Evolutionary conservation across 2,329 filamentous ascomycete species (phyloP).

Genomic region (Colletotrichum sp.): DNA sequence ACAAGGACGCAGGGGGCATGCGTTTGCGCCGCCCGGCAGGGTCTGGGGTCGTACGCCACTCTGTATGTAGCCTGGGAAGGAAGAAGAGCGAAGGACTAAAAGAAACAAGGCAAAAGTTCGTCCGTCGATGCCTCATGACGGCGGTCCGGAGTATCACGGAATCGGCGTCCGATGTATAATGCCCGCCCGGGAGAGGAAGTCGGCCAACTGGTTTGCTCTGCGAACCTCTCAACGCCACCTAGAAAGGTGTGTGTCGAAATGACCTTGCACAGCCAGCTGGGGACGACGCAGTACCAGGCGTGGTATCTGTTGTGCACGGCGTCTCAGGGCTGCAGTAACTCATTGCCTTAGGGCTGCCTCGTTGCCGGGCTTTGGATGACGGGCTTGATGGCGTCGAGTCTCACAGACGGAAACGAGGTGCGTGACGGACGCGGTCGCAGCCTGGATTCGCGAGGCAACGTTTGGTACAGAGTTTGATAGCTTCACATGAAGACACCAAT

Average conservation of each 20-base stretch:
- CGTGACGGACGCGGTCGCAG: background rate
- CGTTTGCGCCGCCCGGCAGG: background rate
- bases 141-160: background rate
- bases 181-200: background rate
- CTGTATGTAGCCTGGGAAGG: background rate
- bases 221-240: background rate
- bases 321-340: background rate
- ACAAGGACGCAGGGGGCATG: background rate
- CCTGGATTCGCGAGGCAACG: background rate
- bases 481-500: constrained; percentile 1
- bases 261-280: background rate
- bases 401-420: background rate
- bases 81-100: background rate
- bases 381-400: background rate
- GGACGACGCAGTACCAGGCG: background rate
- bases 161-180: background rate
- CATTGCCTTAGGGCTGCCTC: background rate
- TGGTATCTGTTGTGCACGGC: background rate
- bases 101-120: background rate
- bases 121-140: background rate
- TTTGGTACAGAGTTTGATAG: background rate
- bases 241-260: background rate
- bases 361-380: background rate
- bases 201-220: background rate
- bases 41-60: background rate